Percentiles rank a stretch among this genome's conserved stretches.
Conservation (phyloP, 148 eudicot genomes). For the Rhododendron griersonianum region DNA sequence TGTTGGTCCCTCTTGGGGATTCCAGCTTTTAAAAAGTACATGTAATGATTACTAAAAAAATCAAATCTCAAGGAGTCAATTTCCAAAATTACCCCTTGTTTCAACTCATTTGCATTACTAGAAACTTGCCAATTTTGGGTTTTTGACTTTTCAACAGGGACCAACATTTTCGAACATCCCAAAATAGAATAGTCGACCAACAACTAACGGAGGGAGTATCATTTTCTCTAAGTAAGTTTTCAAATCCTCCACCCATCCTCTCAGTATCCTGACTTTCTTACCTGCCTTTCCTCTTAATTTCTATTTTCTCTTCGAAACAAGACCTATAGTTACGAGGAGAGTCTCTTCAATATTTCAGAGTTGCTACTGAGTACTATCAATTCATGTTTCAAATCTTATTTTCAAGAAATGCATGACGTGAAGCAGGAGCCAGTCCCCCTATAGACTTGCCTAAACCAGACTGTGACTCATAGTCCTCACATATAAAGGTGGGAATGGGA, state of each 20-base stretch:
- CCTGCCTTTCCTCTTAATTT: neutral
- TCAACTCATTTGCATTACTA: too few relatives aligned
- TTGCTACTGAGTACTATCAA: neutral
- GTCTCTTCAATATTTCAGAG: neutral
- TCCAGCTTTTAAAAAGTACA: too few relatives aligned
- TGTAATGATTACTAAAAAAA: too few relatives aligned
- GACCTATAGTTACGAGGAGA: neutral
- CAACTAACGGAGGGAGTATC: neutral
- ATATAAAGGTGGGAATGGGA: neutral
- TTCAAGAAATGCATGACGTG: neutral
- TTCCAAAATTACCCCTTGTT: too few relatives aligned
- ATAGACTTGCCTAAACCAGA: neutral
- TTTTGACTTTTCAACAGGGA: too few relatives aligned
- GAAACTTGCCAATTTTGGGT: too few relatives aligned
- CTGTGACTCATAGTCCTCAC: neutral
- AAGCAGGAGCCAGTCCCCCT: neutral
- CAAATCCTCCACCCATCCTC: neutral
- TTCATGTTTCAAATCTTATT: neutral
- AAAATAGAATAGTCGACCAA: too few relatives aligned
- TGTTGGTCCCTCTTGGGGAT: too few relatives aligned
- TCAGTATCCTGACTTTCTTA: neutral
- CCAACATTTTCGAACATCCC: too few relatives aligned
- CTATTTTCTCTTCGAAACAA: neutral
- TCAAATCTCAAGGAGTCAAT: too few relatives aligned
- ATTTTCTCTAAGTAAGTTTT: neutral